Conservation (phyloP, 495 filamentous ascomycete species). For the Neurospora africana region DNA sequence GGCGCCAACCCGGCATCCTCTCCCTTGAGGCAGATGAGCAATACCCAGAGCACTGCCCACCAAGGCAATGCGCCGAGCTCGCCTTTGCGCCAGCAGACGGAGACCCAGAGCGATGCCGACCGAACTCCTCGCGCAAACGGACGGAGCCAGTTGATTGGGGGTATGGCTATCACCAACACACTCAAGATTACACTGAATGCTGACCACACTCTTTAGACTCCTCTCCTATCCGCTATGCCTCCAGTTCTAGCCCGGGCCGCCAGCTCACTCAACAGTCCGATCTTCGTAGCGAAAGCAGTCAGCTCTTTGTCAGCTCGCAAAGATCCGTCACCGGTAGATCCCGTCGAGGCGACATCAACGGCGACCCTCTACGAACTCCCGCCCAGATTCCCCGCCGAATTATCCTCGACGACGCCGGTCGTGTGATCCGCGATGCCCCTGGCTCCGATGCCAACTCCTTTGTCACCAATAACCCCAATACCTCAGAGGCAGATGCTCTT, state of each 20-base stretch:
- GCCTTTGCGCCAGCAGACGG: slow-evolving; percentile 49
- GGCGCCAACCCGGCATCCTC: slow-evolving; percentile 31
- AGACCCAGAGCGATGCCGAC: slow-evolving; percentile 44
- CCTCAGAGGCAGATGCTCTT: slow-evolving; percentile 82
- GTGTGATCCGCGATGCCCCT: slow-evolving; percentile 48
- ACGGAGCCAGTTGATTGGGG: slow-evolving; percentile 41
- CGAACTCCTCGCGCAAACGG: slow-evolving; percentile 63
- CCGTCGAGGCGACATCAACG: slow-evolving; percentile 75
- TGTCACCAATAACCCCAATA: slow-evolving; percentile 75
- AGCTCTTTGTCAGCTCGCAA: slow-evolving; percentile 68
- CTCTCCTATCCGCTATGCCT: slow-evolving; percentile 78
- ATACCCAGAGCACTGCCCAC: slow-evolving; percentile 44
- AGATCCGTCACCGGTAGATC: slow-evolving; percentile 42
- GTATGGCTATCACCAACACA: slow-evolving; percentile 35
- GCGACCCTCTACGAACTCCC: slow-evolving; percentile 59
- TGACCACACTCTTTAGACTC: slow-evolving; percentile 48
- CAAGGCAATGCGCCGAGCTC: slow-evolving; percentile 52
- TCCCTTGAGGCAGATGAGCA: slow-evolving; percentile 42
- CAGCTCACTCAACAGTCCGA: slow-evolving; percentile 50
- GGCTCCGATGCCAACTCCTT: slow-evolving; percentile 75
- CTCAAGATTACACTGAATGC: not conserved
- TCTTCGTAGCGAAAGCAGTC: slow-evolving; percentile 69
- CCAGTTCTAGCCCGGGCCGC: slow-evolving; percentile 73
- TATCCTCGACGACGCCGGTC: slow-evolving; percentile 73
- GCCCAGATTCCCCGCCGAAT: slow-evolving; percentile 55